A percentile compares a stretch with the other conserved stretches of the same genome.
Conservation (phyloP, 2,329 filamentous ascomycete genomes). For the Cladophialophora bantiana region DNA sequence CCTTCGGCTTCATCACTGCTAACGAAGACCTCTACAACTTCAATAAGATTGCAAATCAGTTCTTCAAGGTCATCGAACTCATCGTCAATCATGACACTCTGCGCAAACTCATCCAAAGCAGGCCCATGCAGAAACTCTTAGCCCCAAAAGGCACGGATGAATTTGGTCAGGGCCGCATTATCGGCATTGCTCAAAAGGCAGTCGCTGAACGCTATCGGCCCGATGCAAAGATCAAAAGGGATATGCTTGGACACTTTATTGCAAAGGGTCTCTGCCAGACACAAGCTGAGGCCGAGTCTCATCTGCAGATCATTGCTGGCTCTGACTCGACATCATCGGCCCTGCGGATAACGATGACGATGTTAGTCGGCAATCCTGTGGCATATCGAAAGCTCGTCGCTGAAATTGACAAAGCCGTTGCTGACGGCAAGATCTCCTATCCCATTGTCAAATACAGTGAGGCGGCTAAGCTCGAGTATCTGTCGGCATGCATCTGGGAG, state of each 20-base stretch:
- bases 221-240: conserved; percentile 31
- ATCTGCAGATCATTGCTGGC: conserved; percentile 31
- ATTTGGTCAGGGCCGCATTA: conserved; percentile 33
- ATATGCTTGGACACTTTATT: conserved; percentile 45
- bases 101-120: conserved; percentile 20
- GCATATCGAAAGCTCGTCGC: conserved; percentile 24
- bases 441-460: conserved; percentile 24
- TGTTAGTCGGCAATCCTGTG: conserved; percentile 23
- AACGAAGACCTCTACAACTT: conserved; percentile 35
- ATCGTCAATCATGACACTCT: conserved; percentile 23
- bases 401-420: conserved; percentile 46
- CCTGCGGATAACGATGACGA: conserved; percentile 24
- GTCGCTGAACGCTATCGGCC: conserved; percentile 39
- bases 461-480: conserved; percentile 46
- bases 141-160: conserved; percentile 34
- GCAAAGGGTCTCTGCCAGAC: conserved; percentile 37
- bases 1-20: conserved; percentile 30
- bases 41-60: conserved; percentile 15
- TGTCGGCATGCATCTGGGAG: conserved; percentile 60
- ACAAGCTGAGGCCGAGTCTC: conserved; percentile 24
- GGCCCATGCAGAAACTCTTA: conserved; percentile 19
- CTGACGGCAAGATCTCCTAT: conserved; percentile 47
- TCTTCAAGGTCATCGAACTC: conserved; percentile 37
- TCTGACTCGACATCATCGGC: conserved; percentile 20
- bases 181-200: conserved; percentile 33